Evolutionary conservation across 1,284 basidiomycete genomes (phyloP), one percentile per base, ranked within the genome.

Genomic region (Agroathelia rolfsii): DNA sequence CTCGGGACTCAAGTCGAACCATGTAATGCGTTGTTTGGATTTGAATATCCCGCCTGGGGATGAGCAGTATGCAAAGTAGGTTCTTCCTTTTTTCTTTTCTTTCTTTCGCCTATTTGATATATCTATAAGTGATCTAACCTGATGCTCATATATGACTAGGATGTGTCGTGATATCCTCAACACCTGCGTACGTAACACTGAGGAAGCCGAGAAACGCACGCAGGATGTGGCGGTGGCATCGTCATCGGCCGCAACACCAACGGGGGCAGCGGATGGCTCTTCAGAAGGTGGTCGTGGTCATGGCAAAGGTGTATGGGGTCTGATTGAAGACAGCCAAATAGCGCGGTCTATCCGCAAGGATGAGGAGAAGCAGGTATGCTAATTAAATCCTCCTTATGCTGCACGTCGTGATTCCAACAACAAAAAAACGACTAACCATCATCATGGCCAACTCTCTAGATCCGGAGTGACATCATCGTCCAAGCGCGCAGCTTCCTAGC

Each of bases 21-120:
- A 74, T 32, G 69, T 76, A 11, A 77, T 98, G 63, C 70, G 95
- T 0, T 98, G 94, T 51, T 64, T 98, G 31, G 94, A 99, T 57
- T 55, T 98, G 28, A 86, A 90, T 45, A 90, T 97, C 22, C 87
- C 86, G 3, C 81, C 88, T 0, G 87, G 81, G 29, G 80, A 93
- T 39, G 83, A 90, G 35, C 82, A 83, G 45, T 85, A 89, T 57
- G 85, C 90, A n/a, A 67, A 69, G 73, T 77, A 35, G 37, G 69
- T 61, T n/a, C n/a, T n/a, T n/a, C n/a, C 56, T 15, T 45, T 65
- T 8, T 57, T 55, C 20, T 11, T n/a, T 11, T 13, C 20, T 18
- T 27, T 24, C 24, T 32, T 8, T n/a, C n/a, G n/a, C n/a, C n/a
- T n/a, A n/a, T n/a, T n/a, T n/a, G n/a, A n/a, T n/a, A n/a, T n/a